Evolutionary conservation across 345 rosid species (phyloP).

Genomic region (Brassica napus): Da-Ae NC_063446.1:12894501-12895000

Average conservation of each 20-base stretch:
- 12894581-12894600: slow-evolving; percentile 68
- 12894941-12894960: slow-evolving; percentile 20
- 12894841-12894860: slow-evolving; percentile 3
- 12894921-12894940: slow-evolving; percentile 25
- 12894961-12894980: slow-evolving; percentile 78
- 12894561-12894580: slow-evolving; percentile 69
- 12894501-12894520: slow-evolving; percentile 92
- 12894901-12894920: slow-evolving; percentile 14
- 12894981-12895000: slow-evolving; percentile 74
- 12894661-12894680: slow-evolving; percentile 4
- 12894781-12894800: neutral
- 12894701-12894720: slow-evolving; percentile 12
- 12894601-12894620: slow-evolving; percentile 12
- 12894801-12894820: neutral
- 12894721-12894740: neutral
- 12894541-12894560: slow-evolving; percentile 67
- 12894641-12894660: slow-evolving; percentile 5
- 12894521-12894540: slow-evolving; percentile 86
- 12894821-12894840: neutral
- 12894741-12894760: slow-evolving; percentile 9
- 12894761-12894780: neutral
- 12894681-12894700: slow-evolving; percentile 13
- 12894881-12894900: slow-evolving; percentile 22
- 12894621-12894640: slow-evolving; percentile 6
- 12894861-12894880: slow-evolving; percentile 9